Conservation (phyloP, 2,329 filamentous ascomycete genomes). For the Botryotinia calthae region DNA sequence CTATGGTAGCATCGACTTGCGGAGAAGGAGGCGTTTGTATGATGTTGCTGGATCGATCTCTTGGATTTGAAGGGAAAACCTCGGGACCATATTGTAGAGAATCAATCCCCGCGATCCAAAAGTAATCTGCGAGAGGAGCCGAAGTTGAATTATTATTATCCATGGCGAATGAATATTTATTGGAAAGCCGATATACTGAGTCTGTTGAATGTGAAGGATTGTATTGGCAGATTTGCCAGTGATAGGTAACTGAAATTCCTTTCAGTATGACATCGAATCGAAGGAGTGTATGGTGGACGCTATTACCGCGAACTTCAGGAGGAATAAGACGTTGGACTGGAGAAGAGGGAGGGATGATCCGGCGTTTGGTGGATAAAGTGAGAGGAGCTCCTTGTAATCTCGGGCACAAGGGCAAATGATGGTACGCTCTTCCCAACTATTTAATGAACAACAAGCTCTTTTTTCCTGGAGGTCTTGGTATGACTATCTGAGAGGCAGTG, state of each 20-base stretch:
- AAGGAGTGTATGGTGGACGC: conserved; percentile 5
- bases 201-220: background rate
- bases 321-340: conserved; percentile 1
- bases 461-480: background rate
- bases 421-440: background rate
- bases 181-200: background rate
- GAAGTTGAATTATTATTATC: conserved; percentile 53
- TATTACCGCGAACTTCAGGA: conserved; percentile 19
- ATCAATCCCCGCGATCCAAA: conserved; percentile 72
- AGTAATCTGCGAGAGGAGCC: conserved; percentile 69
- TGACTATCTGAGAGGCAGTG: background rate
- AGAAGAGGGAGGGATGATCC: conserved; percentile 1
- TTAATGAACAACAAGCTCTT: background rate
- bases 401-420: background rate
- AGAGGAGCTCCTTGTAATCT: conserved; percentile 1
- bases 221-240: conserved; percentile 16
- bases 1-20: conserved; percentile 57
- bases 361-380: background rate
- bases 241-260: conserved; percentile 11
- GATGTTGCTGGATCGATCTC: conserved; percentile 25
- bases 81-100: conserved; percentile 63
- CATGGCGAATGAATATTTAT: conserved; percentile 29
- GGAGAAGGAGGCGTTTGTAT: conserved; percentile 33
- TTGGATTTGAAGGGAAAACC: conserved; percentile 40
- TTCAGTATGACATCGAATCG: conserved; percentile 21